Evolutionary conservation across 495 filamentous ascomycete species (phyloP), one percentile per base, ranked within the genome.

Genomic region (Melanomma pulvis-pyrius): DNA sequence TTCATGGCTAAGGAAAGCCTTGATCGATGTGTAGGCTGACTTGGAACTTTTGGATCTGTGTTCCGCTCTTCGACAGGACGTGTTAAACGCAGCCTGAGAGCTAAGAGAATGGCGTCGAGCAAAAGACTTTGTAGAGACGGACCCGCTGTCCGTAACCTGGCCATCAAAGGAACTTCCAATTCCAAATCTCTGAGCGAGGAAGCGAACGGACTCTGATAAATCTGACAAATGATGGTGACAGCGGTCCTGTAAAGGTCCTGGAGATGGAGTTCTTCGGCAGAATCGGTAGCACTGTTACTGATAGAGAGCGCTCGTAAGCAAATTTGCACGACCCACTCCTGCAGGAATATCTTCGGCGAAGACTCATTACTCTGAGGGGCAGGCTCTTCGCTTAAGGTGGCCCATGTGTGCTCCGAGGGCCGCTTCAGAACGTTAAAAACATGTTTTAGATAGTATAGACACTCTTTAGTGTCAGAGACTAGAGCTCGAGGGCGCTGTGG

Each of bases 391-490:
- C 86, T 84, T 7, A 91, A 76, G 0, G 83, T 80, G n/a, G 80
- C 78, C 86, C 88, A 88, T 29, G 84, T 80, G 34, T 78, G 79
- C 50, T 83, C 82, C 12, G 87, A 84, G 2, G 86, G 82, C 77
- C 82, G 86, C 47, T 81, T 79, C 36, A 96, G 78, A 32, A 93
- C 78, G 66, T 90, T 91, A 17, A 87, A 88, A 0, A 94, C 75
- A 1, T 88, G 89, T 65, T 86, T 86, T 17, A 96, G 74, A 70
- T 94, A 88, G 74, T 97, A 96, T 13, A 88, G 78, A 63, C 85
- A 90, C 57, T 93, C 81, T 62, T 88, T 88, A 46, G 91, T 81
- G 69, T 94, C 90, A 68, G 92, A 87, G 30, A 83, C 80, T 41
- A 74, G 73, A 4, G 71, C 65, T 39, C 44, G 28, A 22, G 22